phyloP scores from a whole-genome alignment of 805 yeast genomes.

The Blastobotrys mokoenaii region DNA sequence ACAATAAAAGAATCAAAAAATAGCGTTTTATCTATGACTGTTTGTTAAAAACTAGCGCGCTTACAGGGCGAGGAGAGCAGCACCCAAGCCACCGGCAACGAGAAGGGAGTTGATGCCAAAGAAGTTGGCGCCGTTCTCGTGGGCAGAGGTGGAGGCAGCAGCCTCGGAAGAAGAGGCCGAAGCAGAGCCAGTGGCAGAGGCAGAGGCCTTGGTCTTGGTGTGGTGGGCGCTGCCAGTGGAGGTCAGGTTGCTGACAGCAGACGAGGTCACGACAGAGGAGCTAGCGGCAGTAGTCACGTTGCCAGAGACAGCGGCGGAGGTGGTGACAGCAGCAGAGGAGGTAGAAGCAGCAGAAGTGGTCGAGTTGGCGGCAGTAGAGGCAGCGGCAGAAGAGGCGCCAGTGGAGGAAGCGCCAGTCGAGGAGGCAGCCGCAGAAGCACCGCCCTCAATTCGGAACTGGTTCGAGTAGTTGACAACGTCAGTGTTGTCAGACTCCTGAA shows the following conservation, averaged over 20 bases:
- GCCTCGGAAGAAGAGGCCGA: conserved; percentile 3
- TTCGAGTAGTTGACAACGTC: conserved; percentile 30
- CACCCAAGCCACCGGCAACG: conserved; percentile 12
- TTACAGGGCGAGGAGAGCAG: conserved; percentile 12
- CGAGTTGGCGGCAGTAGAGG: conserved; percentile 13
- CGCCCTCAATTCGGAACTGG: conserved; percentile 22
- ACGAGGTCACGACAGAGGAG: conserved; percentile 3
- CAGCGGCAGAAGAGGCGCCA: conserved; percentile 4
- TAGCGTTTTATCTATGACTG: neutral
- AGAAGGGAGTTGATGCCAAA: conserved; percentile 6
- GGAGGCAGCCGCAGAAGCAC: conserved; percentile 8
- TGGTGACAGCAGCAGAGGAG: neutral
- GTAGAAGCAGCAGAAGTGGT: conserved; percentile 2
- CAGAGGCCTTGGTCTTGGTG: neutral
- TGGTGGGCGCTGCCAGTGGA: neutral
- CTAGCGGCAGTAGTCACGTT: neutral
- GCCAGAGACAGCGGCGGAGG: neutral
- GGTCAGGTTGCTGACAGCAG: conserved; percentile 3
- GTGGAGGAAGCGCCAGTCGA: conserved; percentile 6
- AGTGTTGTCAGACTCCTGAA: conserved; percentile 22
- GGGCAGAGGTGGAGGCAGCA: conserved; percentile 1
- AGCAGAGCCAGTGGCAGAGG: conserved; percentile 5
- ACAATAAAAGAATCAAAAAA: neutral
- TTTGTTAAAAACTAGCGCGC: neutral
- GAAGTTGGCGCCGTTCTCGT: conserved; percentile 4